Evolutionary conservation across 768 basidiomycete species (phyloP).

Genomic region (Russula griseocarnosa): DNA sequence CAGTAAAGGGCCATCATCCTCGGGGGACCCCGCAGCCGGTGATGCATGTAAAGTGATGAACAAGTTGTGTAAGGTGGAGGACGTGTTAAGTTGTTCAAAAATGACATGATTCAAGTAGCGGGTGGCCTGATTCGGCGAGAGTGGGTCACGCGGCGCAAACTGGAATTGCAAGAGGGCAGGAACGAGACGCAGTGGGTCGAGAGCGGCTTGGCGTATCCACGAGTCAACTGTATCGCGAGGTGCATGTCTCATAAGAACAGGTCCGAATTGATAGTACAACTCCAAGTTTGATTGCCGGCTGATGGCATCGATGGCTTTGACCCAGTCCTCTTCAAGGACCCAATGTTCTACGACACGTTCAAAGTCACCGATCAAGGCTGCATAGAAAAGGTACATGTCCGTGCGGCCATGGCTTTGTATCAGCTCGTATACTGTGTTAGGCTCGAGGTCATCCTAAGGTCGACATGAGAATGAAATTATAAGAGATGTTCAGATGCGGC

Average conservation of each 20-base stretch:
- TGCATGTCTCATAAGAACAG: slow-evolving; percentile 79
- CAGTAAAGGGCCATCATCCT: slow-evolving; percentile 74
- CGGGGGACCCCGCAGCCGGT: slow-evolving; percentile 41
- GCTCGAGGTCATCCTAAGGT: slow-evolving; percentile 73
- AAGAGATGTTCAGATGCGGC: neutral
- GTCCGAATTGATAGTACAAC: slow-evolving; percentile 89
- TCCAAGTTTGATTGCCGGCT: slow-evolving; percentile 82
- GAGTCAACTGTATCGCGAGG: slow-evolving; percentile 90
- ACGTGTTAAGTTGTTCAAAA: slow-evolving; percentile 74
- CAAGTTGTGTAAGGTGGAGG: slow-evolving; percentile 89
- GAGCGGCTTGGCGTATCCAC: slow-evolving; percentile 77
- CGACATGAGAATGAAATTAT: neutral
- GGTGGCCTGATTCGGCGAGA: slow-evolving; percentile 80
- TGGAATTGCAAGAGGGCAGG: slow-evolving; percentile 85
- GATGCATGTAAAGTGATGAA: slow-evolving; percentile 82
- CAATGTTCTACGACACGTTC: slow-evolving; percentile 87
- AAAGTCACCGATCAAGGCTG: slow-evolving; percentile 74
- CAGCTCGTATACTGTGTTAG: slow-evolving; percentile 83
- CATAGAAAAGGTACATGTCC: slow-evolving; percentile 89
- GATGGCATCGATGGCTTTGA: slow-evolving; percentile 83
- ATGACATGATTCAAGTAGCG: slow-evolving; percentile 85
- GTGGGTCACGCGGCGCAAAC: slow-evolving; percentile 63
- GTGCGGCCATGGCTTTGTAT: slow-evolving; percentile 91
- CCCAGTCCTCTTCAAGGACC: slow-evolving; percentile 90
- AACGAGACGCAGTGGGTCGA: slow-evolving; percentile 82